Evolutionary conservation across 176 grass and related monocot species (phyloP).

Genomic region (Rhynchospora tenuis): DNA sequence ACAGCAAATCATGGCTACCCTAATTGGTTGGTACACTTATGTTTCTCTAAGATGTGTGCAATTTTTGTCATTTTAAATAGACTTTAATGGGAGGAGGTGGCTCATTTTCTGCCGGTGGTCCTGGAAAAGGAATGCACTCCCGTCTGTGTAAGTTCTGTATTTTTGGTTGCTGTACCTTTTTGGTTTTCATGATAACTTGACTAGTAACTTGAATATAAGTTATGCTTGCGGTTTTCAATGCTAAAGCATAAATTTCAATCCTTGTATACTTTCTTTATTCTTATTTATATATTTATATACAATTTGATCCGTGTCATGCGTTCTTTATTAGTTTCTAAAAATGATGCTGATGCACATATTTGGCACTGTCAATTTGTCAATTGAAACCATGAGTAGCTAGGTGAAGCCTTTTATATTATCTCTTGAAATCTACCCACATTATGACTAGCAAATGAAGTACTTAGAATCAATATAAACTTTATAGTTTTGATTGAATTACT

Average conservation of each 20-base stretch:
- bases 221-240: not conserved
- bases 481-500: slow-evolving; percentile 3
- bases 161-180: not conserved
- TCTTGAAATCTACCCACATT: not conserved
- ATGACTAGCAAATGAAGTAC: slow-evolving; percentile 1
- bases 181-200: not conserved
- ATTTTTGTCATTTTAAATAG: slow-evolving; percentile 30
- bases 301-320: not conserved
- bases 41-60: not conserved
- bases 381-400: not conserved
- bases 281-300: not conserved
- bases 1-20: not conserved
- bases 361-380: not conserved
- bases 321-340: not conserved
- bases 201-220: not conserved
- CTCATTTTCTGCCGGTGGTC: slow-evolving; percentile 65
- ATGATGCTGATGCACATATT: not conserved
- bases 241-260: not conserved
- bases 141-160: slow-evolving; percentile 45
- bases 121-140: slow-evolving; percentile 61
- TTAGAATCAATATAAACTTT: slow-evolving; percentile 18
- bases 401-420: slow-evolving; percentile 10
- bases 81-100: slow-evolving; percentile 87
- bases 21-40: not conserved
- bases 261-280: not conserved